Evolutionary conservation across 106 monocot genomes (phyloP).

Genomic region (Agapanthus africanus): DNA sequence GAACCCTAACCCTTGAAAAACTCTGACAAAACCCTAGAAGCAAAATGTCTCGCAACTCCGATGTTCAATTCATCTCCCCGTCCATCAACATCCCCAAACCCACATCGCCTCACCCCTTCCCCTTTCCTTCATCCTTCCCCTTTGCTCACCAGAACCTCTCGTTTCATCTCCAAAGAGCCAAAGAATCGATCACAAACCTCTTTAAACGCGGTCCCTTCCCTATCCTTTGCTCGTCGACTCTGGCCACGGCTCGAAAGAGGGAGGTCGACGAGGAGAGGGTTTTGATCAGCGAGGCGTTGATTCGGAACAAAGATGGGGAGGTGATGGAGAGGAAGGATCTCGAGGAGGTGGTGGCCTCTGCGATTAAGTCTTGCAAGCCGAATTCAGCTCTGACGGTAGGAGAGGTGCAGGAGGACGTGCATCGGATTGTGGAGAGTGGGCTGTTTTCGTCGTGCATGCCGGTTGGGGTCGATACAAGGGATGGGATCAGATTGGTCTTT

Average conservation of each 20-base stretch:
- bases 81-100: constrained; percentile 39
- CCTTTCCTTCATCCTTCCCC: neutral
- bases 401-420: constrained; percentile 97
- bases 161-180: constrained; percentile 33
- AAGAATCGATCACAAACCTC: constrained; percentile 14
- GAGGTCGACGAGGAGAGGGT: constrained; percentile 66
- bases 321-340: constrained; percentile 67
- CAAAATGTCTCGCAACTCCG: constrained; percentile 6
- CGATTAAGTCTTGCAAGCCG: constrained; percentile 64
- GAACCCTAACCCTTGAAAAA: no score
- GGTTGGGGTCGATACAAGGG: constrained; percentile 85
- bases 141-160: constrained; percentile 17
- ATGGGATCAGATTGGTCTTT: constrained; percentile 81
- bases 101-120: constrained; percentile 2
- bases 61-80: constrained; percentile 47
- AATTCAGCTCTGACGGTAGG: constrained; percentile 79
- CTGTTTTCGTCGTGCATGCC: constrained; percentile 84
- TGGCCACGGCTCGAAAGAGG: constrained; percentile 12
- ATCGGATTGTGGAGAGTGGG: constrained; percentile 72
- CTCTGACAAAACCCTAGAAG: neutral
- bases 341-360: constrained; percentile 52
- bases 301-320: constrained; percentile 90
- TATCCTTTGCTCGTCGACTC: constrained; percentile 18
- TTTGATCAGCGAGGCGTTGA: constrained; percentile 84
- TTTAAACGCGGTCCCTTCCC: neutral